phyloP scores from a whole-genome alignment of 805 yeast species.

The Candida tammaniensis region DNA sequence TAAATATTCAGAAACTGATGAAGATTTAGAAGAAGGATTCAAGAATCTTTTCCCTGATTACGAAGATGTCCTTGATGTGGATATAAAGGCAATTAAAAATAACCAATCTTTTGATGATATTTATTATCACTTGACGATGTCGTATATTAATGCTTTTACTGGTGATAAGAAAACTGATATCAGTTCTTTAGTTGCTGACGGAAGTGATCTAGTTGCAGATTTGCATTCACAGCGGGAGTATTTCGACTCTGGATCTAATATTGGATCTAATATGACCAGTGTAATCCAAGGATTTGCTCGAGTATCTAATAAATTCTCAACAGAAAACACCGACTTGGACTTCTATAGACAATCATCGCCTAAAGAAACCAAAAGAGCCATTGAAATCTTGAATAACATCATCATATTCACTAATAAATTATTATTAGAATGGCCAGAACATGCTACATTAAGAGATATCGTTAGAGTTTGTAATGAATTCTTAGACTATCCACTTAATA shows the following conservation, averaged over 20 bases:
- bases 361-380: slow-evolving; percentile 60
- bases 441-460: slow-evolving; percentile 78
- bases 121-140: slow-evolving; percentile 46
- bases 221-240: neutral
- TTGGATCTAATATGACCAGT: slow-evolving; percentile 4
- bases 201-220: slow-evolving; percentile 21
- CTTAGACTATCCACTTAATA: slow-evolving; percentile 54
- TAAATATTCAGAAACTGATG: slow-evolving; percentile 59
- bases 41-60: slow-evolving; percentile 81
- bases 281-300: slow-evolving; percentile 14
- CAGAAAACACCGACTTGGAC: slow-evolving; percentile 29
- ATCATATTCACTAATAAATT: slow-evolving; percentile 38
- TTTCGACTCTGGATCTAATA: slow-evolving; percentile 6
- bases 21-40: slow-evolving; percentile 79
- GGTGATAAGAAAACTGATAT: slow-evolving; percentile 16
- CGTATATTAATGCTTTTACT: slow-evolving; percentile 46
- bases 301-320: slow-evolving; percentile 10
- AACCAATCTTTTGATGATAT: slow-evolving; percentile 40
- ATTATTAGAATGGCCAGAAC: slow-evolving; percentile 86
- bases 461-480: slow-evolving; percentile 64
- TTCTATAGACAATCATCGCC: slow-evolving; percentile 65
- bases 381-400: slow-evolving; percentile 37
- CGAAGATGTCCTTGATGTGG: slow-evolving; percentile 55
- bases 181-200: slow-evolving; percentile 35
- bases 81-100: slow-evolving; percentile 12